A percentile compares a stretch with the other conserved stretches of the same genome.
Conservation (phyloP, 805 yeast genomes). For the Zygosaccharomyces rouxii region DNA sequence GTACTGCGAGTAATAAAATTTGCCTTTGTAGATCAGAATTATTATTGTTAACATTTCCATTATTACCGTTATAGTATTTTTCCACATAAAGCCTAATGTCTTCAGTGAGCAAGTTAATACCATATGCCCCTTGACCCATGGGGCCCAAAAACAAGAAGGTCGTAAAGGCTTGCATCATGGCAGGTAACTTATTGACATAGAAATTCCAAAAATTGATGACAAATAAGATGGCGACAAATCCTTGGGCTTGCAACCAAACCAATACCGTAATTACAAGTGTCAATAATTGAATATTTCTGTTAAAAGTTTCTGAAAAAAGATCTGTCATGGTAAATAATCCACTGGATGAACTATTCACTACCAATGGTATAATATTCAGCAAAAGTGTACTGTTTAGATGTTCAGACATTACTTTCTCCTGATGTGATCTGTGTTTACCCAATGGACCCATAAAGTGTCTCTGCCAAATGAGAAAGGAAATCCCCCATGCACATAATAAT, state of each 20-base stretch:
- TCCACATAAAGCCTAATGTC: constrained; percentile 34
- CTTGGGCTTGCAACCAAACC: constrained; percentile 66
- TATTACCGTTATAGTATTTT: constrained; percentile 17
- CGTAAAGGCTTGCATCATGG: constrained; percentile 52
- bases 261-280: constrained; percentile 52
- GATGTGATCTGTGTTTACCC: constrained; percentile 4
- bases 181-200: constrained; percentile 55
- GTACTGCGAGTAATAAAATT: constrained; percentile 24
- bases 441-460: constrained; percentile 27
- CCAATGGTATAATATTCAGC: constrained; percentile 74
- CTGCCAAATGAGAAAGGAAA: constrained; percentile 49
- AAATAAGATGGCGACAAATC: constrained; percentile 52
- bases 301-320: constrained; percentile 42
- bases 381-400: constrained; percentile 54
- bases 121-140: constrained; percentile 79
- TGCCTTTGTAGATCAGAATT: constrained; percentile 15
- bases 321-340: constrained; percentile 42
- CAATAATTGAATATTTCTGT: constrained; percentile 40
- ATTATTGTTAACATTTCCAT: not conserved
- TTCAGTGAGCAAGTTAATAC: constrained; percentile 52
- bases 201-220: constrained; percentile 59
- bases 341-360: constrained; percentile 74
- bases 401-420: constrained; percentile 32
- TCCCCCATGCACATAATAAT: constrained; percentile 55
- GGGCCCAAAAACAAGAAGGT: constrained; percentile 78